These are phyloP conservation scores for Schoenoplectus triqueter DNA, from an alignment of 202 grass and related monocot genomes.

Conservation along the genomic window DNA sequence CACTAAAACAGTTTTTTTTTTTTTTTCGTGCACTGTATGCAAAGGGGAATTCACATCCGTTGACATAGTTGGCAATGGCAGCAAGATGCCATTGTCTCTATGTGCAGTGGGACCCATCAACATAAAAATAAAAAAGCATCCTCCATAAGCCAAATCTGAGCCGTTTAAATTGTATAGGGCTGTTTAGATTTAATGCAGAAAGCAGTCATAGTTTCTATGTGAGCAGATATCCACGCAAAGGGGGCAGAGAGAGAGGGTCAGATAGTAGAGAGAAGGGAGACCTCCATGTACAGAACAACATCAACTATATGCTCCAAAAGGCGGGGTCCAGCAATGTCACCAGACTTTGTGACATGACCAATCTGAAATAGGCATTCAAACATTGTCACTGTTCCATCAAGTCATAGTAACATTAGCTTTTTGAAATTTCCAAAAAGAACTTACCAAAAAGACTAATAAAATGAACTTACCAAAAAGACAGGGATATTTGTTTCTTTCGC, in stretches of 20 bases:
- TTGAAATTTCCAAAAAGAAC: conserved; percentile 2
- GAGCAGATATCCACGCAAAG: no score
- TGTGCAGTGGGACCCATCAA: no score
- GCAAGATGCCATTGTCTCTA: no score
- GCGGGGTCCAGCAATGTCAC: conserved; percentile 93
- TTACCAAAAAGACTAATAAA: conserved; percentile 33
- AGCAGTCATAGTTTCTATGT: no score
- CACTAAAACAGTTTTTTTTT: not conserved
- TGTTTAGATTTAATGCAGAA: no score
- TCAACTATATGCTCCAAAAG: conserved; percentile 96
- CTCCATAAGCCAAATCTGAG: no score
- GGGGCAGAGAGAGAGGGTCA: not conserved
- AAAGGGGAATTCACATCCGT: not conserved
- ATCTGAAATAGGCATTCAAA: conserved; percentile 57
- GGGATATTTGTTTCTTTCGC: conserved; percentile 92
- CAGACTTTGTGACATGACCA: conserved; percentile 90
- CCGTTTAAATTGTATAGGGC: no score
- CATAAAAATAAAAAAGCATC: no score
- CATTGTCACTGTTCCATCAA: conserved; percentile 26
- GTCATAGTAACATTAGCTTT: conserved; percentile 34
- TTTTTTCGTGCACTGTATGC: not conserved
- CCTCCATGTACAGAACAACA: conserved; percentile 99
- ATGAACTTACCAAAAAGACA: conserved; percentile 79
- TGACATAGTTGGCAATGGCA: no score
- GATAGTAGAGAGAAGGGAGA: conserved; percentile 32